Evolutionary conservation across 2,329 filamentous ascomycete genomes (phyloP), one percentile per base, ranked within the genome.

Genomic region (Fusarium staphyleae): DNA sequence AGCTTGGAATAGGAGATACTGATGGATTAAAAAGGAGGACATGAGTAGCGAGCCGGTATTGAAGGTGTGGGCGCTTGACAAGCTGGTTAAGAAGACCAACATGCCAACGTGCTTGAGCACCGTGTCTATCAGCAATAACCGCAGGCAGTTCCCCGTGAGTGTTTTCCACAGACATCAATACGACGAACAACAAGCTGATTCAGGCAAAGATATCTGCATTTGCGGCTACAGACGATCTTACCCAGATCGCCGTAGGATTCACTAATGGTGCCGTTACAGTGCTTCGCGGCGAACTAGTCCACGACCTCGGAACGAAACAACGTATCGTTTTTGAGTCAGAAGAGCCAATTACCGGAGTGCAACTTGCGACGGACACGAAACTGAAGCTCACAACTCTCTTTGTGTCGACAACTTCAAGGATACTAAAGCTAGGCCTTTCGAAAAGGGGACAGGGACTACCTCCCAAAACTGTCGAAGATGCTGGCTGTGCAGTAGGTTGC

Each of bases 11-110:
- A 4, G n/a, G 10, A n/a, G 11, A 16, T 48, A 13, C 60, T 68
- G 35, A 66, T 49, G 29, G 11, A 1, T 0, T 3, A 0, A 54
- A 15, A 72, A 88, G 75, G 95, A 99, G 74, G 93, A 98, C 68
- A 78, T 97, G 45, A 89, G 89, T 32, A 89, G 84, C 66, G 92
- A 98, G 66, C 93, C 95, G 0, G 83, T 93, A 15, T 76, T 99
- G 55, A 98, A 96, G 73, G 93, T 98, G n/a, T 99, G 95, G 95
- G 93, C 91, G 16, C 80, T 99, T 65, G 93, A 98, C 71, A 96
- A 93, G 75, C 82, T 88, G 4, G 91, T 96, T 63, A 98, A 95
- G 82, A 98, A 96, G 81, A 96, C 91, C 4, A 92, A 92, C 34
- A 80, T 88, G 57, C 95, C 95, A 13, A 90, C 88, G 32, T 98